Evolutionary conservation across 495 filamentous ascomycete genomes (phyloP).

Genomic region (Aspergillus mulundensis): DNA sequence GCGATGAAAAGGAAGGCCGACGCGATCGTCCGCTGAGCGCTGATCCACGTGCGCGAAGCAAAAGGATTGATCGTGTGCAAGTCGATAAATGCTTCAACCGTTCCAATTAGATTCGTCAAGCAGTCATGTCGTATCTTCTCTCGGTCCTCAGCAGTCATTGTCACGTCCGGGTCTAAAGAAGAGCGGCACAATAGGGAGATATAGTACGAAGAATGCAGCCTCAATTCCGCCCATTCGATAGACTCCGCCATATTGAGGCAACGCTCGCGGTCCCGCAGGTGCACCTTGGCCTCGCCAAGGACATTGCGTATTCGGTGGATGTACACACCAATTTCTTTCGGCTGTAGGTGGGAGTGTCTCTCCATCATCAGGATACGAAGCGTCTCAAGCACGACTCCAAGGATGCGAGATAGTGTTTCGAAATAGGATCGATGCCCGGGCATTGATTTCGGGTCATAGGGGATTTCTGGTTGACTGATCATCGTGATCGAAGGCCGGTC

Average conservation of each 20-base stretch:
- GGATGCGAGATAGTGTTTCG: conserved; percentile 52
- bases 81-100: conserved; percentile 44
- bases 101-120: conserved; percentile 36
- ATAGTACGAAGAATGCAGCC: conserved; percentile 56
- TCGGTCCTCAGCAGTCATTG: conserved; percentile 30
- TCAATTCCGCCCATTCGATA: conserved; percentile 53
- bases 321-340: conserved; percentile 46
- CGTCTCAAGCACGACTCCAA: conserved; percentile 51
- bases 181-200: conserved; percentile 55
- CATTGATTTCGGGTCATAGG: conserved; percentile 43
- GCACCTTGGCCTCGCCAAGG: conserved; percentile 46
- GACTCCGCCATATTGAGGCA: conserved; percentile 49
- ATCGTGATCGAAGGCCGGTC: conserved; percentile 54
- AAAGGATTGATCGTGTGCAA: conserved; percentile 39
- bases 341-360: conserved; percentile 34
- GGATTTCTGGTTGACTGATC: conserved; percentile 48
- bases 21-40: conserved; percentile 43
- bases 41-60: conserved; percentile 47
- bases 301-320: conserved; percentile 50
- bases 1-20: conserved; percentile 44
- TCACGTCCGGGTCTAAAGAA: conserved; percentile 46
- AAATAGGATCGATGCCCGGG: conserved; percentile 50
- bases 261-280: conserved; percentile 45
- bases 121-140: conserved; percentile 43
- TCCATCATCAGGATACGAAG: conserved; percentile 48